These are phyloP conservation scores for Lepiota venenata DNA, from an alignment of 768 basidiomycete genomes.

Conservation along the genomic window DNA sequence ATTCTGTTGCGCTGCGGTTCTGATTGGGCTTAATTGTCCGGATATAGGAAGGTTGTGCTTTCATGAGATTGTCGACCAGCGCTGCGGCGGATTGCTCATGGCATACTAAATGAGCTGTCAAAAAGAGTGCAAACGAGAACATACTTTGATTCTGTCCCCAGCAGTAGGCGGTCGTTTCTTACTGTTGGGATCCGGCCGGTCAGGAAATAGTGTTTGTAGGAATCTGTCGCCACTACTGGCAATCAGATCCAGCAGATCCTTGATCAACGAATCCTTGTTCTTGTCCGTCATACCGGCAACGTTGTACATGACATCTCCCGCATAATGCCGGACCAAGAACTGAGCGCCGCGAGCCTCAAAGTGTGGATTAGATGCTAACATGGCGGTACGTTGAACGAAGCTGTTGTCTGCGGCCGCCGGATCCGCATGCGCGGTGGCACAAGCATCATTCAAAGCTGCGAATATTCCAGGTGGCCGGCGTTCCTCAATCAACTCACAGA, in stretches of 20 bases:
- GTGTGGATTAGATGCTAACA: conserved; percentile 81
- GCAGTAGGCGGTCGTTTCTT: conserved; percentile 98
- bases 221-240: conserved; percentile 79
- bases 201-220: conserved; percentile 86
- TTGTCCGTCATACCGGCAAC: conserved; percentile 99
- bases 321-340: conserved; percentile 95
- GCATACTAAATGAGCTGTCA: background rate
- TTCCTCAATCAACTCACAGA: conserved; percentile 98
- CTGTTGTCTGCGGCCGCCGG: conserved; percentile 95
- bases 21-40: conserved; percentile 99
- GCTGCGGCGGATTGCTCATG: conserved; percentile 85
- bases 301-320: conserved; percentile 98
- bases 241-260: conserved; percentile 90
- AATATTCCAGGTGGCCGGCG: conserved; percentile 95
- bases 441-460: conserved; percentile 97
- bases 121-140: conserved; percentile 2
- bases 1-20: conserved; percentile 89
- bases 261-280: conserved; percentile 97
- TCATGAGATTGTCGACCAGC: conserved; percentile 96
- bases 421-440: conserved; percentile 97
- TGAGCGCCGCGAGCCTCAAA: conserved; percentile 94
- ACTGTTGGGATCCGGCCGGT: conserved; percentile 92
- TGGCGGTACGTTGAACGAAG: conserved; percentile 87
- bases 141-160: conserved; percentile 94
- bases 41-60: conserved; percentile 95